A percentile compares a stretch with the other conserved stretches of the same genome.
phyloP scores from a whole-genome alignment of 106 monocot genomes.

The Acanthochlamys bracteata region DNA sequence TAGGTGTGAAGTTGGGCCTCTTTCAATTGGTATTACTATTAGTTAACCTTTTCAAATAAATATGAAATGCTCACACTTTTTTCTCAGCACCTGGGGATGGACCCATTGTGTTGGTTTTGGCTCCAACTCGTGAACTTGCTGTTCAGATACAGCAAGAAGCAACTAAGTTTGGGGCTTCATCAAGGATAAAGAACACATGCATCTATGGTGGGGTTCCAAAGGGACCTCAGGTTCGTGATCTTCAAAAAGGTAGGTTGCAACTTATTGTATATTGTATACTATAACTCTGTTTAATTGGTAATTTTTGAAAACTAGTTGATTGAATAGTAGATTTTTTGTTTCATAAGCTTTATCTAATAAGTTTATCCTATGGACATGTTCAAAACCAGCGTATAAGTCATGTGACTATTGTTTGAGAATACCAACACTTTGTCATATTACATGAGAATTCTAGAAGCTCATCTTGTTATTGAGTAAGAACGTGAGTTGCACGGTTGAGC shows the following conservation, averaged over 20 bases:
- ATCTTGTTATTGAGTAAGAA: not conserved
- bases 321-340: no score
- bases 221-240: conserved; percentile 97
- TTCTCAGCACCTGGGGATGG: conserved; percentile 84
- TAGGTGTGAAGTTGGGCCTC: conserved; percentile 39
- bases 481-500: not conserved
- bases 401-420: no score
- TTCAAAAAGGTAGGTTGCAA: conserved; percentile 72
- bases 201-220: conserved; percentile 99
- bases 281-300: not conserved
- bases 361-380: no score
- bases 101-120: conserved; percentile 90
- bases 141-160: conserved; percentile 97
- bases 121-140: conserved; percentile 93
- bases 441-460: not conserved
- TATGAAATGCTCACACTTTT: not conserved
- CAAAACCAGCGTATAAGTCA: no score
- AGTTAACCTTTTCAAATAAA: not conserved
- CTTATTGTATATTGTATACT: not conserved
- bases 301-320: no score
- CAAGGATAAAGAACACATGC: conserved; percentile 93
- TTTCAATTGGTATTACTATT: not conserved
- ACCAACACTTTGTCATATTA: no score
- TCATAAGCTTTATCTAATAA: no score
- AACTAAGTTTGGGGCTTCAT: conserved; percentile 92